Evolutionary conservation across 805 yeast genomes (phyloP).

Genomic region (Starmerella geochares): DNA sequence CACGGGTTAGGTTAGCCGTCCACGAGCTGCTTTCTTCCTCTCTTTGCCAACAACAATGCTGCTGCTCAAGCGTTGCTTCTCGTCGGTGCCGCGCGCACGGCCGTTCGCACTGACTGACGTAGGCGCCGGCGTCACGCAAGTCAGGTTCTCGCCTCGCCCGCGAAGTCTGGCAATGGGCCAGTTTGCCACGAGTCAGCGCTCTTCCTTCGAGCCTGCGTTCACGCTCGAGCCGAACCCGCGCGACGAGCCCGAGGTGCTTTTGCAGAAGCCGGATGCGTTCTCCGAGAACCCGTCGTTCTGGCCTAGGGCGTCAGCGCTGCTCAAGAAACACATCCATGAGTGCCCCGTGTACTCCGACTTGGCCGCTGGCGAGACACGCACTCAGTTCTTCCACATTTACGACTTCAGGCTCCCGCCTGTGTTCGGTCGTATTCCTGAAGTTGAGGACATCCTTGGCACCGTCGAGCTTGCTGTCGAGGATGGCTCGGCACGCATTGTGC

Average conservation of each 20-base stretch:
- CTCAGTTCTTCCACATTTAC: slow-evolving; percentile 55
- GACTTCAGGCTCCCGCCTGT: slow-evolving; percentile 59
- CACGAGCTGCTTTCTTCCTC: too few relatives aligned
- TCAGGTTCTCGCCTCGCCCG: slow-evolving; percentile 24
- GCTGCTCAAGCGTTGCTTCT: slow-evolving; percentile 4
- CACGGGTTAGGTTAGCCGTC: slow-evolving; percentile 27
- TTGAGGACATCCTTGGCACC: slow-evolving; percentile 62
- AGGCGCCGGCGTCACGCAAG: slow-evolving; percentile 6
- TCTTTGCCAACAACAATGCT: background rate
- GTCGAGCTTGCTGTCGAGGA: slow-evolving; percentile 41
- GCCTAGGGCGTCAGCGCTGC: slow-evolving; percentile 20
- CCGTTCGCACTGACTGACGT: slow-evolving; percentile 12
- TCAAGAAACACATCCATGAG: slow-evolving; percentile 26
- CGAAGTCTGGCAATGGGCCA: slow-evolving; percentile 26
- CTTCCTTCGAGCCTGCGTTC: slow-evolving; percentile 20
- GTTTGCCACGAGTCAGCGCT: slow-evolving; percentile 17
- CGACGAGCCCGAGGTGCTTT: slow-evolving; percentile 21
- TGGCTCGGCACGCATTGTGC: slow-evolving; percentile 43
- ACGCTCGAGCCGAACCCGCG: slow-evolving; percentile 20
- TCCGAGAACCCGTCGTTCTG: slow-evolving; percentile 25
- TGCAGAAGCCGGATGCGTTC: slow-evolving; percentile 20
- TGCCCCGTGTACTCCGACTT: slow-evolving; percentile 27
- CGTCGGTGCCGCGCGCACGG: slow-evolving; percentile 7
- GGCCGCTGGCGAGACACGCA: slow-evolving; percentile 35
- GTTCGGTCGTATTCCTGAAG: slow-evolving; percentile 56